These are phyloP conservation scores for Lipomyces japonicus DNA, from an alignment of 805 yeast species.

Conservation along the genomic window DNA sequence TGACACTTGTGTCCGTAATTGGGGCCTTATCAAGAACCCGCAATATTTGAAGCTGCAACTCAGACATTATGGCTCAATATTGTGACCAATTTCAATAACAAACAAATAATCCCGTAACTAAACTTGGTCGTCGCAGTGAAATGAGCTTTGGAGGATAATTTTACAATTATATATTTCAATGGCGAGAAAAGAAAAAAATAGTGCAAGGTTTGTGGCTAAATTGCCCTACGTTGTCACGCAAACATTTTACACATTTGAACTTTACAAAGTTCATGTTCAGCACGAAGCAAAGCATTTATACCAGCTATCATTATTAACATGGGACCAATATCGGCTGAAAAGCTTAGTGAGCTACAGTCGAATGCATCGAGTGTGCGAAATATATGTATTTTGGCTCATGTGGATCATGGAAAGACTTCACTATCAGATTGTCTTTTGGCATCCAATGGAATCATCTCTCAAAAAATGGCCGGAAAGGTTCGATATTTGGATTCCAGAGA, in stretches of 20 bases:
- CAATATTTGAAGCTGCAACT: conserved; percentile 43
- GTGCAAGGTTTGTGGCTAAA: no score
- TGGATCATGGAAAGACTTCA: conserved; percentile 97
- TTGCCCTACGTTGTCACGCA: not conserved
- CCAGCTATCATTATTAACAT: conserved; percentile 2
- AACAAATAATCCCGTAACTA: not conserved
- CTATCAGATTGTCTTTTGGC: conserved; percentile 88
- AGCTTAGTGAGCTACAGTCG: conserved; percentile 62
- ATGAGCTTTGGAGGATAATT: no score
- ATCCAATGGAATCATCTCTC: conserved; percentile 93
- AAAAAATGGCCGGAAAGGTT: conserved; percentile 90
- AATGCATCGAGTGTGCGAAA: conserved; percentile 72
- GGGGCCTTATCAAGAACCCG: conserved; percentile 58
- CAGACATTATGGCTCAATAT: conserved; percentile 16
- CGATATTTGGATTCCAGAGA: conserved; percentile 89
- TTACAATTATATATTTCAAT: not conserved
- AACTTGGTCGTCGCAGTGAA: not conserved
- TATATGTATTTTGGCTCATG: conserved; percentile 95
- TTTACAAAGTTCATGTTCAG: no score
- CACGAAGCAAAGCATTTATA: no score
- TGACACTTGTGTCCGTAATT: conserved; percentile 63
- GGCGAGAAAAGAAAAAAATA: not conserved
- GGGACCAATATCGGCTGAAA: conserved; percentile 51
- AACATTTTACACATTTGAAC: not conserved
- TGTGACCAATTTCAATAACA: not conserved